Evolutionary conservation across 78 protist genomes (phyloP), one percentile per base, ranked within the genome.

Genomic region (Tieghemostelium lacteum): DNA sequence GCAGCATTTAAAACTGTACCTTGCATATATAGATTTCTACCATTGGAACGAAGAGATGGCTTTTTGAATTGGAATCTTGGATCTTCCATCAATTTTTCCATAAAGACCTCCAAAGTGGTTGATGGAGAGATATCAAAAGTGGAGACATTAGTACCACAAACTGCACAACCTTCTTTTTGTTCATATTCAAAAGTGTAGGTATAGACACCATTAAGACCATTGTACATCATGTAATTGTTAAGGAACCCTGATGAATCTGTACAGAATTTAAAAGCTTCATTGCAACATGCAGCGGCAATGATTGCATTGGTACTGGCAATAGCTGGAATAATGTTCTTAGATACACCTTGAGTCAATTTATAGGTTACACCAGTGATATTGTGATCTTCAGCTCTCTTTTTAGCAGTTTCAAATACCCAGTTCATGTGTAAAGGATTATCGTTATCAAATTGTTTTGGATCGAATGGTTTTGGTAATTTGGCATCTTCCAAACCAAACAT

Each of bases 291-390:
- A 7, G 99, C 98, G 16, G 99, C 97, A 24, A 98, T 95, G 60
- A 97, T 93, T 29, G 99, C 99, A 77, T 98, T 98, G 87, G 99
- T 98, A 17, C 97, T 83, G 22, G 99, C 99, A 42, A 98, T 94
- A 37, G 99, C 99, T 3, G 99, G 99, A 52, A 98, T 98, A 85
- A 98, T 96, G 85, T 96, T 89, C 94, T 98, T 98, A 28, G 94
- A 94, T 6, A 98, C 98, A 29, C 98, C 98, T 75, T 92, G 95
- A 17, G 99, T 95, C 34, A 97, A 66, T 37, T 86, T 73, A 72
- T 73, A 94, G 26, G 98, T 96, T 14, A 97, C 98, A 17, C 99
- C 99, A n/a, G 28, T 39, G 72, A 98, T 98, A 52, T 88, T 88
- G 76, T 58, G 96, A 37, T 97, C 65, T 19, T 85, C 86, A 0